A percentile compares a stretch with the other conserved stretches of the same genome.
Evolutionary conservation across 139 green algal genomes (phyloP).

Genomic region (Pleodorina starrii): DNA sequence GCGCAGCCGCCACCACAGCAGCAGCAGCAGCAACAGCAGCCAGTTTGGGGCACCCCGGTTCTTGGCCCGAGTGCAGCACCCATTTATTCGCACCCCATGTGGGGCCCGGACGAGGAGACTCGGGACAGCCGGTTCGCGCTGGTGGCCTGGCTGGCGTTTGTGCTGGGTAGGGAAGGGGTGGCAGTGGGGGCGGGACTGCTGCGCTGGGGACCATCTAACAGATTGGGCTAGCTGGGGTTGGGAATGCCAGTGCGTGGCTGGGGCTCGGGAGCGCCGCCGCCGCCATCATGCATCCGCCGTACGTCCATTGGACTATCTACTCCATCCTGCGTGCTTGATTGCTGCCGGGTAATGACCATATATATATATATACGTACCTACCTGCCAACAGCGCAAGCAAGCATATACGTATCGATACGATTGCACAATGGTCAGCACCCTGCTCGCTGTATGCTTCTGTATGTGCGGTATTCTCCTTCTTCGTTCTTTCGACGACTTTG

Average conservation of each 20-base stretch:
- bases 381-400: not conserved
- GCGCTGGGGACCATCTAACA: not conserved
- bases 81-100: constrained; percentile 11
- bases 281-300: not conserved
- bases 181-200: not conserved
- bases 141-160: constrained; percentile 4
- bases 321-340: not conserved
- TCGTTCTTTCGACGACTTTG: not conserved
- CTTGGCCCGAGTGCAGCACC: not conserved
- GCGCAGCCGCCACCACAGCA: not conserved
- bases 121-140: constrained; percentile 12
- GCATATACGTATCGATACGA: not conserved
- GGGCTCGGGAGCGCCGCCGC: too few species aligned
- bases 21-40: not conserved
- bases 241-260: not conserved
- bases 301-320: not conserved
- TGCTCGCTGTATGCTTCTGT: not conserved
- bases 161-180: constrained; percentile 15
- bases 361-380: not conserved
- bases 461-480: too few species aligned
- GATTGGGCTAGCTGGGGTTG: not conserved
- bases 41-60: not conserved
- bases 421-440: not conserved
- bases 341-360: not conserved
- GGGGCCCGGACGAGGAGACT: constrained; percentile 12